A percentile compares a stretch with the other conserved stretches of the same genome.
Evolutionary conservation across 176 grass and related monocot species (phyloP).

Genomic region (Lolium perenne): DNA sequence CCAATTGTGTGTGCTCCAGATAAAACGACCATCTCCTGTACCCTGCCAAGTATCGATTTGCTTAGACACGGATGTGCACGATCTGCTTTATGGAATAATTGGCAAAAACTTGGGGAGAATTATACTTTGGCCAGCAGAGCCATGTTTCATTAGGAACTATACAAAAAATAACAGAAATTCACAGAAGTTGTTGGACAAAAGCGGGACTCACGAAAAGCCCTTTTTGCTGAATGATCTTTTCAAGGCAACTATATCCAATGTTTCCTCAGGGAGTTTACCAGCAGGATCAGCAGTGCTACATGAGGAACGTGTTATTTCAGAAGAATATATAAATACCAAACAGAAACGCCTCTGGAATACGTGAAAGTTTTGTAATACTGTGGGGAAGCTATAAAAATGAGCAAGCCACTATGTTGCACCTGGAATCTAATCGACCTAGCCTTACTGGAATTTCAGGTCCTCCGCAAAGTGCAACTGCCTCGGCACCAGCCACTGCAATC

Average conservation of each 20-base stretch:
- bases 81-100: background rate
- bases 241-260: constrained; percentile 69
- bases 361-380: constrained; percentile 10
- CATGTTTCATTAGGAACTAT: constrained; percentile 1
- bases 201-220: constrained; percentile 86
- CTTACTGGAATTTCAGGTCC: constrained; percentile 78
- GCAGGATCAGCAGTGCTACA: constrained; percentile 73
- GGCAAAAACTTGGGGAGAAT: background rate
- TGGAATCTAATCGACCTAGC: constrained; percentile 88
- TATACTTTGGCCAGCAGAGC: background rate
- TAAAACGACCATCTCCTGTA: constrained; percentile 73
- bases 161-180: background rate
- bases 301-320: constrained; percentile 28
- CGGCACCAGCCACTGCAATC: constrained; percentile 92
- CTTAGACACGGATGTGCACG: constrained; percentile 1
- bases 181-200: constrained; percentile 42
- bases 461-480: constrained; percentile 84
- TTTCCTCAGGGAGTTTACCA: constrained; percentile 91
- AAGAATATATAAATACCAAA: constrained; percentile 21
- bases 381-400: constrained; percentile 15
- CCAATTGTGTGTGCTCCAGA: constrained; percentile 96
- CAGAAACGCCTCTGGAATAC: background rate
- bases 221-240: constrained; percentile 71
- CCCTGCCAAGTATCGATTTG: constrained; percentile 47
- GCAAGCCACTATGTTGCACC: constrained; percentile 53